Evolutionary conservation across 2,329 filamentous ascomycete genomes (phyloP).

Genomic region (Didymella pomorum): DNA sequence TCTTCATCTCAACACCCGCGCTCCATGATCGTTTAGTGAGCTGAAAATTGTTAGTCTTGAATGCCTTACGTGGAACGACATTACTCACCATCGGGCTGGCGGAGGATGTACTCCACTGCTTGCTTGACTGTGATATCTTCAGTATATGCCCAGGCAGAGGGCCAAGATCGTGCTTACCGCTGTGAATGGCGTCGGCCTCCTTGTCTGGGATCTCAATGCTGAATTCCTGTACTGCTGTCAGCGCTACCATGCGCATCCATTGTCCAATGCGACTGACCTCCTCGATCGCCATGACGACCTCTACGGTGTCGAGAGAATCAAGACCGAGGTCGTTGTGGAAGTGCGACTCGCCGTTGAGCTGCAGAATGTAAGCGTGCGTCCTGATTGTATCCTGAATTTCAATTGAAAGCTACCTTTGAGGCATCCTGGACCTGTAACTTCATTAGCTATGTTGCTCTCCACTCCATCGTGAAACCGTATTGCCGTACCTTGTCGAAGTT

Average conservation of each 20-base stretch:
- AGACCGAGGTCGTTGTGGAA: constrained; percentile 97
- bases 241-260: constrained; percentile 12
- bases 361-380: constrained; percentile 35
- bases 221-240: constrained; percentile 65
- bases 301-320: constrained; percentile 97
- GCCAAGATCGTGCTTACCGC: constrained; percentile 68
- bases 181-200: constrained; percentile 93
- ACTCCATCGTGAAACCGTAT: constrained; percentile 18
- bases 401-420: constrained; percentile 60
- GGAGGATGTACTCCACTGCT: constrained; percentile 92
- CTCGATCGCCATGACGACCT: constrained; percentile 99
- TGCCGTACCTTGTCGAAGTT: constrained; percentile 92
- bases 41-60: constrained; percentile 37
- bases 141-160: constrained; percentile 33
- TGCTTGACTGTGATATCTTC: constrained; percentile 74
- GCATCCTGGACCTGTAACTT: constrained; percentile 66
- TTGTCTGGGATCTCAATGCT: constrained; percentile 99
- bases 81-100: constrained; percentile 84
- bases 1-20: constrained; percentile 30
- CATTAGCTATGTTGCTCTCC: constrained; percentile 38
- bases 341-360: constrained; percentile 87
- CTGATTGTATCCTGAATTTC: background rate
- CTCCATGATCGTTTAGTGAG: constrained; percentile 42
- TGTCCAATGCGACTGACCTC: constrained; percentile 68
- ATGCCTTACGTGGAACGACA: constrained; percentile 28